Conservation (phyloP, 306 rosid species). For the Vigna reflexopilosa region DNA sequence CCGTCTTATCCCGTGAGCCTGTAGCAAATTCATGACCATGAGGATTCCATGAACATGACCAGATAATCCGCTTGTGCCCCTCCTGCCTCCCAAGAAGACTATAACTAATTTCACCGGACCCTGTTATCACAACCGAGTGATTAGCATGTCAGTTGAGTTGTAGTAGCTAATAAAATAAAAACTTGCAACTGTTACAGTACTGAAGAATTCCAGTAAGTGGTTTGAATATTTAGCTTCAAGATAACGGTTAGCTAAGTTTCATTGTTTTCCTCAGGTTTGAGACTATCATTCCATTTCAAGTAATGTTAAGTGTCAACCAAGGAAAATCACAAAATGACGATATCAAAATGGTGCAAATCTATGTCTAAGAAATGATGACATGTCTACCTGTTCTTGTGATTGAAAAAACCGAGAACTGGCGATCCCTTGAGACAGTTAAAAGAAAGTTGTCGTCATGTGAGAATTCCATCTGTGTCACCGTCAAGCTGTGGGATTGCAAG, state of each 20-base stretch:
- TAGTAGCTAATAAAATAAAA: neutral
- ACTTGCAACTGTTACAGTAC: conserved; percentile 15
- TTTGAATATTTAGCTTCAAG: neutral
- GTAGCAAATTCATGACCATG: conserved; percentile 88
- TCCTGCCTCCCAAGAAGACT: conserved; percentile 77
- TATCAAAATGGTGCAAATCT: neutral
- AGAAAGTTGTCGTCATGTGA: conserved; percentile 78
- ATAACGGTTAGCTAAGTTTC: conserved; percentile 5
- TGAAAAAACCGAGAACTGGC: conserved; percentile 80
- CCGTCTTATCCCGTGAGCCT: conserved; percentile 87
- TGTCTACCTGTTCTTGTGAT: conserved; percentile 71
- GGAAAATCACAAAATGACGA: neutral
- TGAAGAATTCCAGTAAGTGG: neutral
- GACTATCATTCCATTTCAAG: neutral
- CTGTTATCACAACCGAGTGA: conserved; percentile 51
- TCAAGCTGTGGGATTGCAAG: conserved; percentile 86
- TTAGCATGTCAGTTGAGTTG: conserved; percentile 27
- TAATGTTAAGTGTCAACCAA: neutral
- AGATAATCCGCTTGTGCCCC: conserved; percentile 95
- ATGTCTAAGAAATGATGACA: conserved; percentile 16
- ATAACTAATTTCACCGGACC: conserved; percentile 58
- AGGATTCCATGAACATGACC: conserved; percentile 99
- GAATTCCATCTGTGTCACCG: conserved; percentile 93
- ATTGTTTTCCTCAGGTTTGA: neutral
- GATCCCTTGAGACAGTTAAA: conserved; percentile 93